Evolutionary conservation across 306 rosid genomes (phyloP).

Genomic region (cucumber (Cucumis sativus)): DNA sequence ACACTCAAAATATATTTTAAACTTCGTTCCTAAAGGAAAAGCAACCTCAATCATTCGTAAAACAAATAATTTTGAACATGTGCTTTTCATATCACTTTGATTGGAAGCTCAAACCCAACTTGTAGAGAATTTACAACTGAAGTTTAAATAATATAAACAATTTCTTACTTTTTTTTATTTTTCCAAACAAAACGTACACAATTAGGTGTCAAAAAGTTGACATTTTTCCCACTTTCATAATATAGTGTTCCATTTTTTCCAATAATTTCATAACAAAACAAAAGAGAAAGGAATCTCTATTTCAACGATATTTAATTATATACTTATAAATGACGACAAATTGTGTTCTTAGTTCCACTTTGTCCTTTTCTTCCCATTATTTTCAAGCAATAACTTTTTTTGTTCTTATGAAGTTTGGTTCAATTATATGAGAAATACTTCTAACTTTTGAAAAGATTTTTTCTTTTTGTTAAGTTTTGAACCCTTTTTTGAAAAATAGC

Average conservation of each 20-base stretch:
- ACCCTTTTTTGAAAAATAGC: too few relatives aligned
- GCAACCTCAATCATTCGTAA: too few relatives aligned
- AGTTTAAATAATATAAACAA: background rate
- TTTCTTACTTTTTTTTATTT: background rate
- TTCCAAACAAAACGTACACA: background rate
- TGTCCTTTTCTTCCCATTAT: background rate
- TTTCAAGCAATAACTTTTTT: background rate
- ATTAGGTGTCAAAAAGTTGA: background rate
- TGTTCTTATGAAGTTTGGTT: too few relatives aligned
- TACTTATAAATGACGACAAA: background rate
- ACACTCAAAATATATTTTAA: too few relatives aligned
- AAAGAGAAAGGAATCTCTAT: background rate
- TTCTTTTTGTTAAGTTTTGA: too few relatives aligned
- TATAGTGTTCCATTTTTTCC: background rate
- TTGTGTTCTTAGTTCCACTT: background rate
- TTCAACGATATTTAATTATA: background rate
- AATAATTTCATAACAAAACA: background rate
- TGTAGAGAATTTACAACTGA: background rate
- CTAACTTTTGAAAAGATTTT: too few relatives aligned
- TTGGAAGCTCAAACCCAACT: background rate
- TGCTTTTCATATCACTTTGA: background rate
- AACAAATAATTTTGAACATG: too few relatives aligned
- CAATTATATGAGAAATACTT: too few relatives aligned
- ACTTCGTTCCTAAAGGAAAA: too few relatives aligned
- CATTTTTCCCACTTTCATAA: background rate